Conservation (phyloP, 2,329 filamentous ascomycete species). For the Cordyceps tenuipes region DNA sequence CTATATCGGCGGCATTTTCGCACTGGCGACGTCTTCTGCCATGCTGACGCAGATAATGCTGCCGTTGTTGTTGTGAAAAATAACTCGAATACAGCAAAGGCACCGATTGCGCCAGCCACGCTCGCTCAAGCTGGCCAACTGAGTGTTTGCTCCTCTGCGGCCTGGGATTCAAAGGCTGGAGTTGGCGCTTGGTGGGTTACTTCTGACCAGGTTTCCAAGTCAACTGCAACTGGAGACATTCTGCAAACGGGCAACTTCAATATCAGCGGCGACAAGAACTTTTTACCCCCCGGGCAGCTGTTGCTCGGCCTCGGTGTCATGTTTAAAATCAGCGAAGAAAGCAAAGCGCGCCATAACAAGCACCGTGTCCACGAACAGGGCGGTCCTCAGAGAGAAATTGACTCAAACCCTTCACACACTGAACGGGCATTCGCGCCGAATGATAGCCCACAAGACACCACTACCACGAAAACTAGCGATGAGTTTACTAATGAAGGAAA, state of each 20-base stretch:
- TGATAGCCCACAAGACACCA: neutral
- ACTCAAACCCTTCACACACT: neutral
- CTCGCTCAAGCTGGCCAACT: conserved; percentile 82
- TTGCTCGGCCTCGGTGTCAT: conserved; percentile 80
- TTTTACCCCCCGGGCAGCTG: conserved; percentile 76
- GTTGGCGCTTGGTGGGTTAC: conserved; percentile 97
- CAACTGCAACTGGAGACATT: conserved; percentile 69
- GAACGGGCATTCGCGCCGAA: neutral
- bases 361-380: conserved; percentile 38
- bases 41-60: conserved; percentile 81
- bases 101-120: conserved; percentile 85
- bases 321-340: conserved; percentile 84
- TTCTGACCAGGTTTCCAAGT: conserved; percentile 84
- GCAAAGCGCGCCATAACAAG: conserved; percentile 70
- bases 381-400: conserved; percentile 14
- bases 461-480: neutral
- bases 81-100: conserved; percentile 64
- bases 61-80: conserved; percentile 88
- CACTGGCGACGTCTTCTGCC: conserved; percentile 85
- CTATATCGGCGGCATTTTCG: conserved; percentile 81
- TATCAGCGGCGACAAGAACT: conserved; percentile 82
- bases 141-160: conserved; percentile 74
- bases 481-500: neutral
- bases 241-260: conserved; percentile 71
- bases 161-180: conserved; percentile 93